Base-by-base conservation (phyloP, 257 asterid genomes). In the Penstemon barbatus region DNA sequence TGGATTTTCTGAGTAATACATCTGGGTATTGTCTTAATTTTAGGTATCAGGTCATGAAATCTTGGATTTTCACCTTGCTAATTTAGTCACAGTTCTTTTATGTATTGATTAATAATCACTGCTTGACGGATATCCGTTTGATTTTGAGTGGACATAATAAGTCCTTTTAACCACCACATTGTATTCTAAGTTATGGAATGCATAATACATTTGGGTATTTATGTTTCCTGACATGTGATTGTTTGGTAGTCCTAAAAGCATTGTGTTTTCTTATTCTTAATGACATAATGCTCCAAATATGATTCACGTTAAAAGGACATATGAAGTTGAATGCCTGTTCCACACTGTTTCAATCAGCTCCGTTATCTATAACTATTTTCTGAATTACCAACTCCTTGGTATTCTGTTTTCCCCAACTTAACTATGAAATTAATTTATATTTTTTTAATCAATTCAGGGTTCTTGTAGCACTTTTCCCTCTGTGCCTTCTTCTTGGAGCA, bases 401-500 rank as follows among this genome's bases (percentile, higher is more conserved):
- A 9, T 71, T 57, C 39, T 4, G 61, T 40, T 51, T 65, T 40
- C 11, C 19, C 54, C 41, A 42, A 61, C 42, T 19, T 65, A 42
- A 68, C 11, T 44, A 43, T 52, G 19, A 3, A 8, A 38, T 33
- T 46, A 25, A 25, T 63, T 44, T 46, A 40, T 65, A 40, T 65
- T 71, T 44, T 53, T 12, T 60, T 54, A 58, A 40, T 76, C 66
- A 71, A 42, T 60, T 57, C 80, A 84, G 89, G 82, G 84, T 72
- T 77, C 77, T 69, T 72, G 67, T 68, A 73, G 74, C 69, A 61
- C 67, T 66, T 77, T 74, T 49, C 72, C 76, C 66, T 67, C 78
- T 7, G 74, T 71, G 61, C 71, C 84, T 61, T 75, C 83, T 80
- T 73, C 80, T 12, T 72, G 79, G 81, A 59, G 77, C 72, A 58